Conservation (phyloP, 306 rosid species). For the Bauhinia variegata region DNA sequence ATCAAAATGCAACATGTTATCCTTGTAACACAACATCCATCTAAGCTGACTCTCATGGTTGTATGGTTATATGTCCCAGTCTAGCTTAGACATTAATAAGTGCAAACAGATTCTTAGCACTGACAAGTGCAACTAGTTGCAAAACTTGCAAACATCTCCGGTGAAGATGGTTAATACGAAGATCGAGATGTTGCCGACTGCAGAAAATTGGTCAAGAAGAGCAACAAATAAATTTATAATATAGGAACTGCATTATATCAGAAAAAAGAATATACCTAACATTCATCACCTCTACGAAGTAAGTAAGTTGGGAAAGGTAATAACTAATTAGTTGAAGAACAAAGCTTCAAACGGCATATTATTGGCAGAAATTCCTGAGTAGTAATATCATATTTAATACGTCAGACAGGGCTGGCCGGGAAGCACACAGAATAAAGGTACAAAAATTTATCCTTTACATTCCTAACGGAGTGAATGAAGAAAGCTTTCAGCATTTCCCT, state of each 20-base stretch:
- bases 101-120: no score
- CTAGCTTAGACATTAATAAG: no score
- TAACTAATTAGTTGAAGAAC: not conserved
- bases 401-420: not conserved
- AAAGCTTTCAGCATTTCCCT: slow-evolving; percentile 1
- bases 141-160: no score
- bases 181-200: no score
- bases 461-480: not conserved
- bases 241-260: not conserved
- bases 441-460: not conserved
- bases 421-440: not conserved
- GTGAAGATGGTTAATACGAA: no score
- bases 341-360: not conserved
- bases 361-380: not conserved
- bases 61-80: no score
- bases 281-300: no score
- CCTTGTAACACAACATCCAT: no score
- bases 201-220: not conserved
- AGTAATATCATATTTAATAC: not conserved
- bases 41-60: no score
- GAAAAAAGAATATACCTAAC: not conserved
- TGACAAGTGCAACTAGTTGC: no score
- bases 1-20: no score
- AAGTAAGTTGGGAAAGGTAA: not conserved
- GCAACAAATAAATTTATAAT: not conserved